These are phyloP conservation scores for Xylariaceae sp. DNA, from an alignment of 2,329 filamentous ascomycete genomes.

Conservation along the genomic window DNA sequence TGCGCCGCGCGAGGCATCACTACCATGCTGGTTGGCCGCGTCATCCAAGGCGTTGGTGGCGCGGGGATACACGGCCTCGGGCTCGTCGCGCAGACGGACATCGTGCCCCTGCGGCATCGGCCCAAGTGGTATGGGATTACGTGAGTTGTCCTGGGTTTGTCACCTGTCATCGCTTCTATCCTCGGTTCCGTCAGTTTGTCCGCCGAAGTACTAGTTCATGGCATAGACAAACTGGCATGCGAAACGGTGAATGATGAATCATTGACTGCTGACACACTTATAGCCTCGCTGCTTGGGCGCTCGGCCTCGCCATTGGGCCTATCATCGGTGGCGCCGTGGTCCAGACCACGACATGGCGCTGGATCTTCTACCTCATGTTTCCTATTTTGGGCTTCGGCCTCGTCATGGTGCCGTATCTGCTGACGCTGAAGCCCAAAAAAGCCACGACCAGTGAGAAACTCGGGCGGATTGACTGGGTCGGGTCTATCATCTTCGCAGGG, in stretches of 20 bases:
- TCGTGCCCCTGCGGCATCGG: slow-evolving; percentile 33
- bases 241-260: too few species aligned
- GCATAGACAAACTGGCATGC: too few species aligned
- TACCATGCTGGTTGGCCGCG: slow-evolving; percentile 29
- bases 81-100: slow-evolving; percentile 33
- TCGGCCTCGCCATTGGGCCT: slow-evolving; percentile 9
- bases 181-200: too few species aligned
- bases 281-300: slow-evolving; percentile 11
- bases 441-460: slow-evolving; percentile 27
- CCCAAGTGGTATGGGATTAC: slow-evolving; percentile 33
- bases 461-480: slow-evolving; percentile 36
- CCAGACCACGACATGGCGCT: slow-evolving; percentile 11
- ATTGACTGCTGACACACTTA: too few species aligned
- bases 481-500: slow-evolving; percentile 36
- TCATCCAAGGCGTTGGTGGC: slow-evolving; percentile 33
- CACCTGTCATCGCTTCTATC: too few species aligned
- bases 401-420: slow-evolving; percentile 31
- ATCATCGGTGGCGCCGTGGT: slow-evolving; percentile 12
- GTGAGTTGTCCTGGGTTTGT: slow-evolving; percentile 13
- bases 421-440: slow-evolving; percentile 29
- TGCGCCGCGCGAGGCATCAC: slow-evolving; percentile 25
- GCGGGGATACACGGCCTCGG: slow-evolving; percentile 34
- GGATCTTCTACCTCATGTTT: slow-evolving; percentile 35
- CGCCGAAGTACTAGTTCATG: not conserved
- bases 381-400: slow-evolving; percentile 34